Conservation (phyloP, 1,284 basidiomycete species). For the Meira miltonrushii region DNA sequence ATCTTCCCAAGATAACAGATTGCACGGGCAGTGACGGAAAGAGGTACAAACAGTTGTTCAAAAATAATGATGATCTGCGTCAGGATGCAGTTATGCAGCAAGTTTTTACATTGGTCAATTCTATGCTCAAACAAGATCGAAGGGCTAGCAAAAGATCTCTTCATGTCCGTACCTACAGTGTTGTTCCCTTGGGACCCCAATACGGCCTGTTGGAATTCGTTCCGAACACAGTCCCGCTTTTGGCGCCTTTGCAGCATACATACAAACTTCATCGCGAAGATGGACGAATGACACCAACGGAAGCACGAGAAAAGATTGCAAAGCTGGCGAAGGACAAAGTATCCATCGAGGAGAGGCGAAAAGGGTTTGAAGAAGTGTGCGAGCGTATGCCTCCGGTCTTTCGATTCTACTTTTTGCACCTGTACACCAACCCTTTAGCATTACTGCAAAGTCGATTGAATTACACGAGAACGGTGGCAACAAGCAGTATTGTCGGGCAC, state of each 20-base stretch:
- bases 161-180: constrained; percentile 75
- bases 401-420: constrained; percentile 88
- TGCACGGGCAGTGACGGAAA: constrained; percentile 69
- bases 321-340: constrained; percentile 17
- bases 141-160: constrained; percentile 71
- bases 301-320: constrained; percentile 27
- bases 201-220: constrained; percentile 91
- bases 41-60: constrained; percentile 79
- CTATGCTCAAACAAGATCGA: constrained; percentile 67
- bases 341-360: constrained; percentile 21
- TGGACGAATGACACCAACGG: constrained; percentile 22
- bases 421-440: constrained; percentile 74
- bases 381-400: constrained; percentile 74
- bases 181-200: constrained; percentile 74
- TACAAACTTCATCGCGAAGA: constrained; percentile 56
- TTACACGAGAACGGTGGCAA: constrained; percentile 86
- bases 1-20: constrained; percentile 72
- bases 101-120: constrained; percentile 85
- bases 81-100: constrained; percentile 99
- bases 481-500: constrained; percentile 89
- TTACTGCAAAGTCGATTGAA: constrained; percentile 92
- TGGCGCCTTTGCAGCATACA: constrained; percentile 61
- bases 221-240: constrained; percentile 67
- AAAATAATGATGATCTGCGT: constrained; percentile 80
- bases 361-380: constrained; percentile 60